These are phyloP conservation scores for Spiromastix sp. DNA, from an alignment of 2,329 filamentous ascomycete species.

Conservation along the genomic window DNA sequence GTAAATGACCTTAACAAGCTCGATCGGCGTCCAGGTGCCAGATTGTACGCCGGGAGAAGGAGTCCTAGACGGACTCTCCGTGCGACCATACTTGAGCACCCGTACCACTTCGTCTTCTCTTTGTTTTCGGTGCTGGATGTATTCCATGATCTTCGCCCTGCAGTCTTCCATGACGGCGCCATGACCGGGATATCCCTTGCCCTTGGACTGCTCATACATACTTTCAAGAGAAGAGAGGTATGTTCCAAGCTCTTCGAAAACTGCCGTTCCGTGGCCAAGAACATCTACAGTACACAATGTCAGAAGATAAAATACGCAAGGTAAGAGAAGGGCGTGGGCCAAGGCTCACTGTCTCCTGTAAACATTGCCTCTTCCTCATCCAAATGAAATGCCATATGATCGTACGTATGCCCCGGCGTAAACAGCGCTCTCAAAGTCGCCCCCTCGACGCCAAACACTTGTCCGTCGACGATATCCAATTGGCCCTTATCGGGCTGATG, in stretches of 20 bases:
- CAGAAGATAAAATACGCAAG: slow-evolving; percentile 1
- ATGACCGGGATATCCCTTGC: slow-evolving; percentile 77
- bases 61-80: slow-evolving; percentile 21
- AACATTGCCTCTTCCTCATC: slow-evolving; percentile 74
- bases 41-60: slow-evolving; percentile 14
- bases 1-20: slow-evolving; percentile 84
- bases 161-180: slow-evolving; percentile 69
- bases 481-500: slow-evolving; percentile 45
- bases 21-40: slow-evolving; percentile 57
- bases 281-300: slow-evolving; percentile 41
- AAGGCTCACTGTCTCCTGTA: slow-evolving; percentile 61
- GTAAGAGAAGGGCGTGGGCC: too few relatives aligned
- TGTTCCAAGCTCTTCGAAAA: slow-evolving; percentile 64
- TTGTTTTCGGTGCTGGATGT: slow-evolving; percentile 69
- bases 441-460: slow-evolving; percentile 42
- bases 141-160: slow-evolving; percentile 62
- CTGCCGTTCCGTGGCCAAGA: slow-evolving; percentile 73
- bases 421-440: slow-evolving; percentile 55
- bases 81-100: slow-evolving; percentile 42
- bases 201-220: slow-evolving; percentile 53
- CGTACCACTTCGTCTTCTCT: slow-evolving; percentile 69
- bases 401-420: slow-evolving; percentile 66
- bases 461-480: slow-evolving; percentile 45
- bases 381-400: slow-evolving; percentile 71
- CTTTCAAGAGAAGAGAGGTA: slow-evolving; percentile 60